Evolutionary conservation across 169 alveolate genomes (phyloP).

Genomic region (Plasmodium knowlesi): DNA sequence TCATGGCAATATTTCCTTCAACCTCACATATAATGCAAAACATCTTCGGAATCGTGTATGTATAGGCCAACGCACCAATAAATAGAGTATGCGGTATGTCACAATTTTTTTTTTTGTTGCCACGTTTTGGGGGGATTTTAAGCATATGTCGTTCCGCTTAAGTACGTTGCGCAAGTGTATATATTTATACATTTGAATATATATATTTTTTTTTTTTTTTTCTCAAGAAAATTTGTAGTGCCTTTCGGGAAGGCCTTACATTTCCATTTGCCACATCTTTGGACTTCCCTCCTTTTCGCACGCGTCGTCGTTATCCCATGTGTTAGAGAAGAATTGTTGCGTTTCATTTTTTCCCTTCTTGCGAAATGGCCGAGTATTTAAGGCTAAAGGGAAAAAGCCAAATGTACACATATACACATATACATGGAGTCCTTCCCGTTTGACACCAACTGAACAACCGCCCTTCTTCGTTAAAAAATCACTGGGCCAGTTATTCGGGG

Average conservation of each 20-base stretch:
- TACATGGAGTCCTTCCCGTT: background rate
- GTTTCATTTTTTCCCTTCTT: constrained; percentile 12
- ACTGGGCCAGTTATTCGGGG: background rate
- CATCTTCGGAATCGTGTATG: background rate
- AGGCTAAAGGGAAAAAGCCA: background rate
- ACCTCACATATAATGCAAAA: background rate
- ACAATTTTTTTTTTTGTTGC: background rate
- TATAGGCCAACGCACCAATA: background rate
- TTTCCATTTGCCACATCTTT: background rate
- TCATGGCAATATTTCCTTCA: background rate
- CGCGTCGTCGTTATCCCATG: background rate
- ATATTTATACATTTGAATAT: background rate
- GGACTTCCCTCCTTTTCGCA: background rate
- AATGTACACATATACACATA: background rate
- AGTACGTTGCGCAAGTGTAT: background rate
- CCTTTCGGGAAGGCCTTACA: background rate
- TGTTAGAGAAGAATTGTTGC: background rate
- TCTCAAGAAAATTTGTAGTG: background rate
- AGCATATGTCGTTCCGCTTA: background rate
- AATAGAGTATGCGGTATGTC: background rate
- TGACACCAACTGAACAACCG: background rate
- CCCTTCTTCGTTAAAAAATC: background rate
- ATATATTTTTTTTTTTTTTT: background rate
- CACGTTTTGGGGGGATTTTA: background rate
- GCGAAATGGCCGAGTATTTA: background rate